phyloP scores from a whole-genome alignment of 345 rosid species.

The Citrus inodora region DNA sequence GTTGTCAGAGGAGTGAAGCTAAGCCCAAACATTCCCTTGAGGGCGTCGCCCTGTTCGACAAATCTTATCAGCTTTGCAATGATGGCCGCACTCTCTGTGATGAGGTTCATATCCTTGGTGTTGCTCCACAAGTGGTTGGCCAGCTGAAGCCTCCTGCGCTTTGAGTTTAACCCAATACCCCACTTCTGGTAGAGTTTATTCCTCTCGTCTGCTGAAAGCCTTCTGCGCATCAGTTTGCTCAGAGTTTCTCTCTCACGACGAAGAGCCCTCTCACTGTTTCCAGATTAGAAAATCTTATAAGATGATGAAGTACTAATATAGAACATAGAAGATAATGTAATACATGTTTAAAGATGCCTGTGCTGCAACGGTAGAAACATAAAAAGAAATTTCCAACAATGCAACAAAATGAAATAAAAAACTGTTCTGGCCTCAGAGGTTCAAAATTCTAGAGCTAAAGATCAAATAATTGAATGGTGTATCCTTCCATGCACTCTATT shows the following conservation, averaged over 20 bases:
- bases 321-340: neutral
- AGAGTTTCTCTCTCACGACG: constrained; percentile 67
- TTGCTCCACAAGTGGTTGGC: constrained; percentile 70
- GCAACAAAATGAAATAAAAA: neutral
- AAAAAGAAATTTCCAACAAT: neutral
- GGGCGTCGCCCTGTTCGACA: constrained; percentile 71
- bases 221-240: constrained; percentile 80
- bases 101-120: constrained; percentile 50
- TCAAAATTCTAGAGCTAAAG: neutral
- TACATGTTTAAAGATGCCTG: neutral
- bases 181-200: constrained; percentile 65
- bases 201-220: constrained; percentile 65
- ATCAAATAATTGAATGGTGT: neutral
- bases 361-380: neutral
- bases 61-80: constrained; percentile 80
- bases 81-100: constrained; percentile 66
- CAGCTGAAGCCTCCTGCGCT: constrained; percentile 73
- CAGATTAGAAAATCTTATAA: constrained; percentile 5
- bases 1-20: constrained; percentile 72
- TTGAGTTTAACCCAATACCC: constrained; percentile 68
- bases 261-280: constrained; percentile 65
- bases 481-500: neutral
- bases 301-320: neutral
- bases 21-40: constrained; percentile 88
- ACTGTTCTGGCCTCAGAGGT: neutral